Conservation (phyloP, 1,139 yeast species). For the Arxiozyma bovina region DNA sequence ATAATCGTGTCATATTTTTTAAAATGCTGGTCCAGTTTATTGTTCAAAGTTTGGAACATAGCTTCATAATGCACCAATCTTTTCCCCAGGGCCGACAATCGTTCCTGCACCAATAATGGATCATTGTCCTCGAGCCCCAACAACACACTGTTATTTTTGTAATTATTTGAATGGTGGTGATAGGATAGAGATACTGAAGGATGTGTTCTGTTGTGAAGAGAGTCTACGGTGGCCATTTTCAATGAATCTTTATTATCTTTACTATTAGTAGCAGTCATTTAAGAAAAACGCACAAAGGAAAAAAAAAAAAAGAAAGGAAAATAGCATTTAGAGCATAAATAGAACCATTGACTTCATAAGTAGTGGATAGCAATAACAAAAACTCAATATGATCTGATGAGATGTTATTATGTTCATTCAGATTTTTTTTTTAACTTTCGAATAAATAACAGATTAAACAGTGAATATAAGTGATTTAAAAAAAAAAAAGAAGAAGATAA, state of each 20-base stretch:
- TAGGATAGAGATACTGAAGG: neutral
- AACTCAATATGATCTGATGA: neutral
- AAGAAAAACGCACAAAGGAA: neutral
- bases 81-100: slow-evolving; percentile 25
- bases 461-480: no score
- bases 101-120: slow-evolving; percentile 10
- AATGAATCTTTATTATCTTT: neutral
- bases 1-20: slow-evolving; percentile 27
- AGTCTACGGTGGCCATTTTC: neutral
- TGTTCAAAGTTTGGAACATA: slow-evolving; percentile 27
- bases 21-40: slow-evolving; percentile 27
- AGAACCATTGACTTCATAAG: neutral
- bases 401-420: neutral
- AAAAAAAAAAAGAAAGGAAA: no score
- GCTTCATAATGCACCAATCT: slow-evolving; percentile 26
- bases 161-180: neutral
- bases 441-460: no score
- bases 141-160: neutral
- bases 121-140: slow-evolving; percentile 2
- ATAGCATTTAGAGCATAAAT: neutral
- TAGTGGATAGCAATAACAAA: no score
- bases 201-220: no score
- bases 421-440: no score
- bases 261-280: neutral
- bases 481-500: no score